Evolutionary conservation across 176 grass and related monocot genomes (phyloP).

Genomic region (Phragmites australis): DNA sequence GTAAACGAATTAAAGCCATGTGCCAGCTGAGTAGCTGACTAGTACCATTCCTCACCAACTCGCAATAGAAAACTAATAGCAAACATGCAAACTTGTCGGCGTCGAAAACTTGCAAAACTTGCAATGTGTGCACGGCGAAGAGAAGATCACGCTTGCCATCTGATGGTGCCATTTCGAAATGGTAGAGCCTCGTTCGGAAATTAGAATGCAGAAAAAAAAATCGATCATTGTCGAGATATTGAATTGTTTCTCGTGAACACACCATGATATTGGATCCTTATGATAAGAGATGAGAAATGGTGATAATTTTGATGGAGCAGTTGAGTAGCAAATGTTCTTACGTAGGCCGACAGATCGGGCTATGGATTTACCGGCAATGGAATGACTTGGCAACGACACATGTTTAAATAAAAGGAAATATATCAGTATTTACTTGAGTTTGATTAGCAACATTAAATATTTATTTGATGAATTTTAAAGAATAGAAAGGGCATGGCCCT

Average conservation of each 20-base stretch:
- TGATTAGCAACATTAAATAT: too few relatives aligned
- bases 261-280: neutral
- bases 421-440: too few relatives aligned
- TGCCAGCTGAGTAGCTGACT: neutral
- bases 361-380: too few relatives aligned
- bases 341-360: neutral
- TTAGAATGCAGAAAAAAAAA: neutral
- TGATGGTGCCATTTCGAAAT: neutral
- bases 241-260: neutral
- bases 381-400: neutral
- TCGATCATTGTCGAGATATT: neutral
- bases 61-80: constrained; percentile 16
- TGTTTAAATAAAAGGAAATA: too few relatives aligned
- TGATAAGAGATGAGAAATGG: neutral
- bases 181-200: neutral
- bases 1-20: constrained; percentile 15
- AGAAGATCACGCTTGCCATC: neutral
- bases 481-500: too few relatives aligned
- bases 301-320: neutral
- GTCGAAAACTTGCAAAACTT: neutral
- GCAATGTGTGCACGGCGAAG: neutral
- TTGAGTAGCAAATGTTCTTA: neutral
- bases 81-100: constrained; percentile 39
- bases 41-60: constrained; percentile 20
- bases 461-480: too few relatives aligned